phyloP scores from a whole-genome alignment of 140 eudicot species.

The Flaveria floridana region DNA sequence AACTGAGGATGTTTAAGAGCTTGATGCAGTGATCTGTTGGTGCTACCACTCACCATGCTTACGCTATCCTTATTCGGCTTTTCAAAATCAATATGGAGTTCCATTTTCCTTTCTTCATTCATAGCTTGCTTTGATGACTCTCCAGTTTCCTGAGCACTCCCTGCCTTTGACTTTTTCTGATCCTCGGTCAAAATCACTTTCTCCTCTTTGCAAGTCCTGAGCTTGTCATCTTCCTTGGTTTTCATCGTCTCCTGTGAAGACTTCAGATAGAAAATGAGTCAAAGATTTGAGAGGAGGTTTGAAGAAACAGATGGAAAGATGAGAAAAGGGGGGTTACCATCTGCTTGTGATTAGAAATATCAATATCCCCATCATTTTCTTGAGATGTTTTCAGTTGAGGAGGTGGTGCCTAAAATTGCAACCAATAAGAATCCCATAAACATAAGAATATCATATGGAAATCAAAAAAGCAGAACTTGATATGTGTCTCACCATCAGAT shows the following conservation, averaged over 20 bases:
- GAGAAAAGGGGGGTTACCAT: constrained; percentile 15
- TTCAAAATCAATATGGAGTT: constrained; percentile 58
- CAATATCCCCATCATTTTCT: constrained; percentile 39
- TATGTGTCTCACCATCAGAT: constrained; percentile 77
- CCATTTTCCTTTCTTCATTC: constrained; percentile 47
- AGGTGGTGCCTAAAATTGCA: constrained; percentile 76
- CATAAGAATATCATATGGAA: constrained; percentile 3
- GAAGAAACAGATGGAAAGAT: not conserved
- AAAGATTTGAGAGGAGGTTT: not conserved
- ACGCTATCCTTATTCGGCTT: constrained; percentile 48
- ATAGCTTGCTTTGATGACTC: constrained; percentile 34
- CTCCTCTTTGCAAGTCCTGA: constrained; percentile 30
- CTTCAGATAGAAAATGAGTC: not conserved
- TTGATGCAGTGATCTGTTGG: constrained; percentile 39
- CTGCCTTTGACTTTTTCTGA: constrained; percentile 39
- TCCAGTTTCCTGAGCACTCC: constrained; percentile 36
- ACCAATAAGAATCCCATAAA: constrained; percentile 4
- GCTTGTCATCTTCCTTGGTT: constrained; percentile 41
- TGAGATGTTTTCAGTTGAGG: constrained; percentile 76
- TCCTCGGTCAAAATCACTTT: constrained; percentile 27
- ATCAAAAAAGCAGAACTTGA: constrained; percentile 22
- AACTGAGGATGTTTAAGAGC: constrained; percentile 49
- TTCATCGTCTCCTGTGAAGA: constrained; percentile 40
- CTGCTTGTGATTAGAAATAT: constrained; percentile 40
- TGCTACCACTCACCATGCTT: constrained; percentile 24